Evolutionary conservation across 306 rosid species (phyloP).

Genomic region (Cucurbita moschata): DNA sequence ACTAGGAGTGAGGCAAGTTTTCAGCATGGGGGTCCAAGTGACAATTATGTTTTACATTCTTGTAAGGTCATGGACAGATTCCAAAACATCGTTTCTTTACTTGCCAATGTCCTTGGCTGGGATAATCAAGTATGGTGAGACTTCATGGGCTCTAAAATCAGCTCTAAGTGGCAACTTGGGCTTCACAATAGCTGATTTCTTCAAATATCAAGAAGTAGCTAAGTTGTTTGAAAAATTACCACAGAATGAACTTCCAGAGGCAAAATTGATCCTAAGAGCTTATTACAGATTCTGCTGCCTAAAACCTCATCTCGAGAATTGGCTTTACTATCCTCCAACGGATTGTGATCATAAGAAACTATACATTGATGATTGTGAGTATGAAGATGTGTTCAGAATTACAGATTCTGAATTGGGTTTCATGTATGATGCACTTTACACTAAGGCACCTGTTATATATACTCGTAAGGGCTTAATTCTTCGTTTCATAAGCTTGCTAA

Average conservation of each 20-base stretch:
- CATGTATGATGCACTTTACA: slow-evolving; percentile 61
- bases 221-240: slow-evolving; percentile 27
- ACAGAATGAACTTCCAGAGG: slow-evolving; percentile 18
- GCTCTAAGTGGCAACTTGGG: slow-evolving; percentile 30
- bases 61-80: slow-evolving; percentile 42
- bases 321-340: slow-evolving; percentile 35
- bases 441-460: slow-evolving; percentile 42
- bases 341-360: slow-evolving; percentile 24
- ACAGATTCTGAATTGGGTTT: slow-evolving; percentile 47
- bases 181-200: slow-evolving; percentile 24
- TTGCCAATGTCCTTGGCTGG: slow-evolving; percentile 40
- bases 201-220: slow-evolving; percentile 27
- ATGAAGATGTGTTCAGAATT: slow-evolving; percentile 29
- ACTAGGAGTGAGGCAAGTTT: slow-evolving; percentile 39
- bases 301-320: slow-evolving; percentile 45
- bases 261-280: slow-evolving; percentile 40
- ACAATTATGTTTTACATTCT: slow-evolving; percentile 34
- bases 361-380: slow-evolving; percentile 15
- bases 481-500: slow-evolving; percentile 26
- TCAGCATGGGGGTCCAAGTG: slow-evolving; percentile 36
- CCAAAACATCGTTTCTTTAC: slow-evolving; percentile 35
- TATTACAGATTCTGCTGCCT: slow-evolving; percentile 41
- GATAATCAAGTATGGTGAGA: slow-evolving; percentile 48
- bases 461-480: slow-evolving; percentile 35
- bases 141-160: slow-evolving; percentile 49